These are phyloP conservation scores for Erythrophleum ivorense DNA, from an alignment of 331 rosid genomes.

Conservation along the genomic window DNA sequence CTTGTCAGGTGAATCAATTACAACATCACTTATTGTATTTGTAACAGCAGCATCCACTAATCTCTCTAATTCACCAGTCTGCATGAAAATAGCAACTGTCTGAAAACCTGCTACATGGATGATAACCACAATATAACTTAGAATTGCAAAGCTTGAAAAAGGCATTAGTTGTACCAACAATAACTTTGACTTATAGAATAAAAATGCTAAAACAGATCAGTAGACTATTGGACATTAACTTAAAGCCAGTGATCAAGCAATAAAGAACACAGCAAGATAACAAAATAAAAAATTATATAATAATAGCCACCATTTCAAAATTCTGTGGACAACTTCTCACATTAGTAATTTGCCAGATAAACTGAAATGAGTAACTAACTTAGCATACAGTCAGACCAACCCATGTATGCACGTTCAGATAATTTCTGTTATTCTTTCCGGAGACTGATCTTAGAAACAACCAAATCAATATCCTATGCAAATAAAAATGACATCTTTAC, in stretches of 20 bases:
- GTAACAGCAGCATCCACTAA: conserved; percentile 61
- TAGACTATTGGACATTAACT: not conserved
- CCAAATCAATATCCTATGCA: conserved; percentile 25
- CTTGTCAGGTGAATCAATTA: conserved; percentile 88
- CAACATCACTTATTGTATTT: conserved; percentile 66
- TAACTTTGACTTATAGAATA: conserved; percentile 36
- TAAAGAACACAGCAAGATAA: conserved; percentile 15
- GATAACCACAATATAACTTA: conserved; percentile 91
- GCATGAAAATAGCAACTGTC: conserved; percentile 99
- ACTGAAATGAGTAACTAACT: conserved; percentile 15
- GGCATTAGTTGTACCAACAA: conserved; percentile 49
- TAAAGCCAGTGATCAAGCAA: conserved; percentile 27
- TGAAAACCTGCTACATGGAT: conserved; percentile 99
- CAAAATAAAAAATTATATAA: not conserved
- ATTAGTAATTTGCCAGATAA: conserved; percentile 22
- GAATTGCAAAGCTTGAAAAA: conserved; percentile 60
- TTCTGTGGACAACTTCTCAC: conserved; percentile 13
- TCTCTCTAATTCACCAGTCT: conserved; percentile 83
- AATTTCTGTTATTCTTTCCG: conserved; percentile 10
- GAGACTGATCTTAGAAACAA: conserved; percentile 1
- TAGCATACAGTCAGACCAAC: not conserved
- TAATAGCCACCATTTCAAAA: conserved; percentile 30
- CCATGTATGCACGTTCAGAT: not conserved
- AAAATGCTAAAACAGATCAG: conserved; percentile 22
- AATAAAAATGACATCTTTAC: conserved; percentile 19